These are phyloP conservation scores for Penicillium brevicompactum DNA, from an alignment of 2,329 filamentous ascomycete genomes.

Conservation along the genomic window DNA sequence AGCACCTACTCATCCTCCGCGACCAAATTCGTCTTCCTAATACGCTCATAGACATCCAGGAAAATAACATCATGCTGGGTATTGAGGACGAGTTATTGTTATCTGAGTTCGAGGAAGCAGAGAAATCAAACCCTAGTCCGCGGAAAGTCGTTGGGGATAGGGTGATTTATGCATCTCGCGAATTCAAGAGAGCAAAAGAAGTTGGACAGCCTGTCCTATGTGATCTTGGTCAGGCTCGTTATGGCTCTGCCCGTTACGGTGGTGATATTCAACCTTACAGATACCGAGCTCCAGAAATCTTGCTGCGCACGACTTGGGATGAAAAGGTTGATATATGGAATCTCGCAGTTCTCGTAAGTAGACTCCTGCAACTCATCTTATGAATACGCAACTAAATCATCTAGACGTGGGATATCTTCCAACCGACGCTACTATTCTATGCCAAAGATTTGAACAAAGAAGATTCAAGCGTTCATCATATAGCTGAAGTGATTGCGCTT, in stretches of 20 bases:
- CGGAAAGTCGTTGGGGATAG: conserved; percentile 24
- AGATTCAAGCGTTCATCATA: conserved; percentile 23
- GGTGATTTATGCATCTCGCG: conserved; percentile 28
- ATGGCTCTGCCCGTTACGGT: conserved; percentile 8
- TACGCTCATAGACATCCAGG: conserved; percentile 26
- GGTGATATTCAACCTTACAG: conserved; percentile 24
- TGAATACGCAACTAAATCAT: background rate
- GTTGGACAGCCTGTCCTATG: conserved; percentile 29
- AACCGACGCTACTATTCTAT: conserved; percentile 23
- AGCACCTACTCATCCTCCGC: background rate
- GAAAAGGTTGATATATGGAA: conserved; percentile 32
- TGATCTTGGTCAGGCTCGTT: conserved; percentile 31
- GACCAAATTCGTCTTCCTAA: background rate
- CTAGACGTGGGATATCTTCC: conserved; percentile 28
- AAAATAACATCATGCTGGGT: conserved; percentile 31
- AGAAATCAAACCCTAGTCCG: conserved; percentile 23
- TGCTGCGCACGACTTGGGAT: conserved; percentile 27
- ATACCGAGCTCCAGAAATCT: conserved; percentile 28
- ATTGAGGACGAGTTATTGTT: conserved; percentile 30
- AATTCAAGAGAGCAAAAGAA: conserved; percentile 23
- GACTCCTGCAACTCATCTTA: background rate
- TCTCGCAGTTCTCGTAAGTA: conserved; percentile 22
- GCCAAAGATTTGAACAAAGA: conserved; percentile 14
- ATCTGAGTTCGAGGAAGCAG: conserved; percentile 24
- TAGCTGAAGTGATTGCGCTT: conserved; percentile 42